Percentiles rank a stretch among this genome's conserved stretches.
Conservation (phyloP, 2,329 filamentous ascomycete species). For the Fusarium sp. region DNA sequence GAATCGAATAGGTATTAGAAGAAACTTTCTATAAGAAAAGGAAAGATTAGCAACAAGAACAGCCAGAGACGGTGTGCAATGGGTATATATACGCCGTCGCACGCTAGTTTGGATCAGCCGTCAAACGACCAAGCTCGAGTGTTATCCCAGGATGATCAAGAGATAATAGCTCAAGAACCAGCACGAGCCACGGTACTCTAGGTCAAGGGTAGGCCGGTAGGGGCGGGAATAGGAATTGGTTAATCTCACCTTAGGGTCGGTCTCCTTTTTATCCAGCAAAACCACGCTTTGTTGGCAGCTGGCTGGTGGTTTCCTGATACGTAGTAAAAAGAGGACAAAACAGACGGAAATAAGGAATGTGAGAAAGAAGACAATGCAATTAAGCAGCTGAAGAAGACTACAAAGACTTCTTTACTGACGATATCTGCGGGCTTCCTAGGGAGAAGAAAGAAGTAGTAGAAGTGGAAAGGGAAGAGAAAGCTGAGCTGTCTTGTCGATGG, state of each 20-base stretch:
- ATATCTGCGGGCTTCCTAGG: conserved; percentile 33
- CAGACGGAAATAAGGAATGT: conserved; percentile 23
- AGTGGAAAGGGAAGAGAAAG: conserved; percentile 30
- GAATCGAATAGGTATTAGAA: conserved; percentile 29
- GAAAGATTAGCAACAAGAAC: conserved; percentile 13
- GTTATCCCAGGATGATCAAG: conserved; percentile 16
- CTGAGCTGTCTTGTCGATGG: conserved; percentile 41
- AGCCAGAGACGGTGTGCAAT: background rate
- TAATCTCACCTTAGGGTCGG: conserved; percentile 38
- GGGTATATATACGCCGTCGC: conserved; percentile 18
- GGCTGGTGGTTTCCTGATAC: background rate
- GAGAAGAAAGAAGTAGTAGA: conserved; percentile 22
- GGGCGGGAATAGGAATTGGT: conserved; percentile 28
- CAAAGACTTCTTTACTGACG: conserved; percentile 30
- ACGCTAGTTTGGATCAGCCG: conserved; percentile 12
- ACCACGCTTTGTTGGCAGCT: conserved; percentile 34
- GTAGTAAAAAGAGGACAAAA: conserved; percentile 13
- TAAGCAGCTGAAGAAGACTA: conserved; percentile 29
- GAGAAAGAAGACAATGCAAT: conserved; percentile 30
- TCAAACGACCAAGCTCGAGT: conserved; percentile 29
- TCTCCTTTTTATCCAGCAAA: conserved; percentile 42
- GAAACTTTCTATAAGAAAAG: conserved; percentile 21
- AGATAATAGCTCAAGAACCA: conserved; percentile 9
- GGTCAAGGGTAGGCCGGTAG: conserved; percentile 23
- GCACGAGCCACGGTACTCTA: conserved; percentile 17